A percentile compares a stretch with the other conserved stretches of the same genome.
Conservation (phyloP, 2,329 filamentous ascomycete genomes). For the Xylariaceae sp. region DNA sequence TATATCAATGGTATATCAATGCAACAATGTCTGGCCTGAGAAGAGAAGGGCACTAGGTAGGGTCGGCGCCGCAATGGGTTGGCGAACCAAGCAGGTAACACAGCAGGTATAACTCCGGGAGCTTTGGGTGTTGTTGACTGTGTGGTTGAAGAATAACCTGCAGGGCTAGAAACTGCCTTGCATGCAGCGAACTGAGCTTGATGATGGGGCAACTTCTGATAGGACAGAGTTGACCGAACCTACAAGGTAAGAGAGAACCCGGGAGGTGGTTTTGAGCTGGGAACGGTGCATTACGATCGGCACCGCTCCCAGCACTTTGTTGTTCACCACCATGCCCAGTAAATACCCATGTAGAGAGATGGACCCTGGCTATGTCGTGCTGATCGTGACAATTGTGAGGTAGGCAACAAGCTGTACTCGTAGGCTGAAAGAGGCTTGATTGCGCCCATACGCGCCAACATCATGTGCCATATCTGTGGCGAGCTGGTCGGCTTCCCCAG, state of each 20-base stretch:
- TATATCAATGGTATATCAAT: not conserved
- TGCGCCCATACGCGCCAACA: slow-evolving; percentile 12
- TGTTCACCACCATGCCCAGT: slow-evolving; percentile 11
- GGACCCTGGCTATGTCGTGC: slow-evolving; percentile 21
- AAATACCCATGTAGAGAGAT: slow-evolving; percentile 17
- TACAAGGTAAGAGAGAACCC: slow-evolving; percentile 21
- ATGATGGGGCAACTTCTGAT: slow-evolving; percentile 31
- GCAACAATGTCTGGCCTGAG: slow-evolving; percentile 1
- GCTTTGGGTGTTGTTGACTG: slow-evolving; percentile 21
- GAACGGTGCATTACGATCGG: slow-evolving; percentile 23
- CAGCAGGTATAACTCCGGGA: slow-evolving; percentile 2
- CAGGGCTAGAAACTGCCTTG: slow-evolving; percentile 23
- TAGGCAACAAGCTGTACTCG: slow-evolving; percentile 16
- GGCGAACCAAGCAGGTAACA: not conserved
- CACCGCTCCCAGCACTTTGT: slow-evolving; percentile 13
- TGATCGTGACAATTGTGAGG: slow-evolving; percentile 23
- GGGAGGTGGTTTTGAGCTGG: slow-evolving; percentile 23
- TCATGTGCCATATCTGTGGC: slow-evolving; percentile 22
- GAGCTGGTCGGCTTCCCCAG: slow-evolving; percentile 10
- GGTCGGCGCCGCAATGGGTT: slow-evolving; percentile 2
- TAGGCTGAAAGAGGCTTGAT: slow-evolving; percentile 6
- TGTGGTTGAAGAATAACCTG: slow-evolving; percentile 22
- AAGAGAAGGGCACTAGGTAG: slow-evolving; percentile 6
- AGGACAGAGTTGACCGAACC: slow-evolving; percentile 24
- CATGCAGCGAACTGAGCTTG: slow-evolving; percentile 28